Conservation (phyloP, 768 basidiomycete species). For the Russula griseocarnosa region DNA sequence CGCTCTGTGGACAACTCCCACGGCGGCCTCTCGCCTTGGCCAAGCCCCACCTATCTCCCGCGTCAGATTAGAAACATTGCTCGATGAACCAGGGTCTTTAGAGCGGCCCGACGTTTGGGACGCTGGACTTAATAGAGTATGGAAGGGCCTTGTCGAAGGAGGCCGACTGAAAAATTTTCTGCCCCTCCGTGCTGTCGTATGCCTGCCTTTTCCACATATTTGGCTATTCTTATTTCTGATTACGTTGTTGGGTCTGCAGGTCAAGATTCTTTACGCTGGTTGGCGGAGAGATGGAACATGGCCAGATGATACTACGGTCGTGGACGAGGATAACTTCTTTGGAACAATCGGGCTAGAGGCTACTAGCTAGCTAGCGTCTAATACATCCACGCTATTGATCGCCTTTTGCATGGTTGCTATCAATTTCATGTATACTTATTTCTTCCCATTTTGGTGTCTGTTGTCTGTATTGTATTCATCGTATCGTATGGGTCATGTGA, state of each 20-base stretch:
- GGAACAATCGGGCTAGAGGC: conserved; percentile 6
- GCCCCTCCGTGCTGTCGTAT: conserved; percentile 61
- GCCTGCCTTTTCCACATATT: conserved; percentile 32
- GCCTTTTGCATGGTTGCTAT: not conserved
- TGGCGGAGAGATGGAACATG: conserved; percentile 77
- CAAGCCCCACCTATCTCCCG: conserved; percentile 29
- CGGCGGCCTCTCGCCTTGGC: conserved; percentile 28
- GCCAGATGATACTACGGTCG: conserved; percentile 49
- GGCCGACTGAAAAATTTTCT: conserved; percentile 53
- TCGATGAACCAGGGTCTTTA: conserved; percentile 45
- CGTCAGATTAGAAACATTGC: conserved; percentile 45
- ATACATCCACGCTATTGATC: not conserved
- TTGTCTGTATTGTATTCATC: not conserved
- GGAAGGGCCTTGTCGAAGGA: conserved; percentile 59
- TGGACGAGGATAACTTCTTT: conserved; percentile 28
- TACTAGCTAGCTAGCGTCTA: not conserved
- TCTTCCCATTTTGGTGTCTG: not conserved
- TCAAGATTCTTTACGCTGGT: conserved; percentile 66
- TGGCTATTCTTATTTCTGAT: conserved; percentile 21
- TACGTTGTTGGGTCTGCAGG: conserved; percentile 41
- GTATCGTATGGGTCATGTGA: conserved; percentile 6
- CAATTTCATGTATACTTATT: not conserved
- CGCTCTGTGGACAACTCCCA: conserved; percentile 49
- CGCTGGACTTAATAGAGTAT: conserved; percentile 55
- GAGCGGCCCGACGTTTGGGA: conserved; percentile 54